These are phyloP conservation scores for Xanthoconium stramineum DNA, from an alignment of 768 basidiomycete species.

Conservation along the genomic window DNA sequence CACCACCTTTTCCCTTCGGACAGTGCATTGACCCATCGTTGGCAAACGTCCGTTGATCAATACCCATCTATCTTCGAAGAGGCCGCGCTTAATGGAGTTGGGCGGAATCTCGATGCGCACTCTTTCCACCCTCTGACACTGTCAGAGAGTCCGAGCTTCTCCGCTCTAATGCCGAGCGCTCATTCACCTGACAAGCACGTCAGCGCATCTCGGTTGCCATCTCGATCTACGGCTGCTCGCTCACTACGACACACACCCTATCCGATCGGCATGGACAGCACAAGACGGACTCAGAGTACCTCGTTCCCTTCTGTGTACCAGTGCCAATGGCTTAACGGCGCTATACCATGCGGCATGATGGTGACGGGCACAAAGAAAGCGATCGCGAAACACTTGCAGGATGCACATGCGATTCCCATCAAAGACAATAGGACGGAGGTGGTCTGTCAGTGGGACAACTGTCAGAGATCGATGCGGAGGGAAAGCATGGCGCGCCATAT, in stretches of 20 bases:
- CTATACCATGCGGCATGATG: background rate
- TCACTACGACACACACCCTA: conserved; percentile 8
- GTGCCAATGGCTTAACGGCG: conserved; percentile 15
- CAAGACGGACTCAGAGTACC: background rate
- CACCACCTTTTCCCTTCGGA: background rate
- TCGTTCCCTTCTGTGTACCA: background rate
- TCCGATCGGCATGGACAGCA: background rate
- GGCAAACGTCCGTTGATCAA: background rate
- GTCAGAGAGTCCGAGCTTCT: background rate
- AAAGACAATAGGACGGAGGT: conserved; percentile 6
- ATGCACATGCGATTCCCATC: conserved; percentile 4
- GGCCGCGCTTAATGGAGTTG: background rate
- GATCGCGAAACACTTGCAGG: conserved; percentile 12
- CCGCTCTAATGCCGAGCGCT: background rate
- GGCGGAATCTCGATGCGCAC: background rate
- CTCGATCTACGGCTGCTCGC: background rate
- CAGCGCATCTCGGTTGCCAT: background rate
- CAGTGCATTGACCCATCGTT: no score
- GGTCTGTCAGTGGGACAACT: conserved; percentile 17
- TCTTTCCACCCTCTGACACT: background rate
- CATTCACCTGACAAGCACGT: background rate
- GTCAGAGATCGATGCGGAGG: conserved; percentile 18
- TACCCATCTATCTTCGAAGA: background rate
- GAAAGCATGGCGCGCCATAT: conserved; percentile 29
- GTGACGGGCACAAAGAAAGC: conserved; percentile 7